These are phyloP conservation scores for Alternaria longipes DNA, from an alignment of 2,329 filamentous ascomycete species.

Conservation along the genomic window DNA sequence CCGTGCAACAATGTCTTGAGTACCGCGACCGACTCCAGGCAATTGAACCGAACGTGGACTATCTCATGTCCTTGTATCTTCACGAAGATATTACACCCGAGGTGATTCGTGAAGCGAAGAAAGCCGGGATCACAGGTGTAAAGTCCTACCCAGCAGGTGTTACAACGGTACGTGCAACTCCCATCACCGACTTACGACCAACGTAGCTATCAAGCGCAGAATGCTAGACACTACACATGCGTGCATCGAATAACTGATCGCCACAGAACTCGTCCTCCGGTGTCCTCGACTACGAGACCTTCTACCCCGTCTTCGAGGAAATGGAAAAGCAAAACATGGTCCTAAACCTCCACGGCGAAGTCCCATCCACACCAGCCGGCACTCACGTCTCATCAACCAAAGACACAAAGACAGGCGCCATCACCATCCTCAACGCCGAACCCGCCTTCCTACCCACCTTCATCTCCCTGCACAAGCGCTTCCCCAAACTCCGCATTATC, in stretches of 20 bases:
- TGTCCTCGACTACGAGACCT: constrained; percentile 73
- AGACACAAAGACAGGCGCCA: constrained; percentile 26
- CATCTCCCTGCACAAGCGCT: constrained; percentile 73
- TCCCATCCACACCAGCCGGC: constrained; percentile 62
- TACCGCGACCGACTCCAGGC: constrained; percentile 56
- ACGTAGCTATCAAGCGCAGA: not conserved
- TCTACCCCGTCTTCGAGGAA: constrained; percentile 82
- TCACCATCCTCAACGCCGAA: constrained; percentile 71
- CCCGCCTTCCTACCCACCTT: constrained; percentile 83
- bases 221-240: not conserved
- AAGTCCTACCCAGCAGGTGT: constrained; percentile 71
- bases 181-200: not conserved
- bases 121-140: constrained; percentile 75
- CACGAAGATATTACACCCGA: constrained; percentile 60
- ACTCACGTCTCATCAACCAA: constrained; percentile 24
- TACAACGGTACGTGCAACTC: constrained; percentile 38
- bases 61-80: constrained; percentile 62
- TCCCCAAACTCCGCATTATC: constrained; percentile 73
- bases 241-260: accelerated
- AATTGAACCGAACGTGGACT: constrained; percentile 60
- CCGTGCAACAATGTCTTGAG: constrained; percentile 57
- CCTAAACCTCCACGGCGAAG: constrained; percentile 94
- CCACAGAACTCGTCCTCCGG: constrained; percentile 67
- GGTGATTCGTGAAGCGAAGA: constrained; percentile 74
- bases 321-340: constrained; percentile 87